These are phyloP conservation scores for Triangularia setosa DNA, from an alignment of 2,329 filamentous ascomycete genomes.

Conservation along the genomic window DNA sequence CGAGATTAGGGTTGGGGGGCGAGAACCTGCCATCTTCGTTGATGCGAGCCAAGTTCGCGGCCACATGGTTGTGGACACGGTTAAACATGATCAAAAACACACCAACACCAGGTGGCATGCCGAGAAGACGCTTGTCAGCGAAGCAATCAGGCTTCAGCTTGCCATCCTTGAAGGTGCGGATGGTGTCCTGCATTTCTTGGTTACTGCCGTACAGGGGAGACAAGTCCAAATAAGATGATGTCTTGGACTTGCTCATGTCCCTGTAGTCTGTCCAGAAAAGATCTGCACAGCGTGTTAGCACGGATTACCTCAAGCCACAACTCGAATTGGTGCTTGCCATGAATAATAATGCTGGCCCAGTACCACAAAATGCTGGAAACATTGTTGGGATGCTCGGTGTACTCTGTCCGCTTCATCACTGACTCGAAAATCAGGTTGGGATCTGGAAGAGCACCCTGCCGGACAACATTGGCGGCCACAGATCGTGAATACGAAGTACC, in stretches of 20 bases:
- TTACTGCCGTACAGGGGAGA: conserved; percentile 69
- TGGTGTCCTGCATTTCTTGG: conserved; percentile 60
- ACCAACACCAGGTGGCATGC: conserved; percentile 68
- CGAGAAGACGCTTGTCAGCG: conserved; percentile 65
- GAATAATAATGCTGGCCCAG: conserved; percentile 70
- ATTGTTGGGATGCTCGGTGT: conserved; percentile 63
- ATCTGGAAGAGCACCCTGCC: conserved; percentile 64
- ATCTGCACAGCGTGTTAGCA: conserved; percentile 37
- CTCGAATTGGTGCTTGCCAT: conserved; percentile 43
- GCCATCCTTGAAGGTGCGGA: conserved; percentile 68
- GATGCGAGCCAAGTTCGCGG: conserved; percentile 73
- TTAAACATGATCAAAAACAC: conserved; percentile 75
- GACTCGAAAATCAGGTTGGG: conserved; percentile 60
- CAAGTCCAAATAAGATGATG: conserved; percentile 69
- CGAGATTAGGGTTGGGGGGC: conserved; percentile 51
- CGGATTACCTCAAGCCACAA: background rate
- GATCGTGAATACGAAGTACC: conserved; percentile 64
- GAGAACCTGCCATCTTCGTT: conserved; percentile 80
- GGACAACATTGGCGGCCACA: conserved; percentile 54
- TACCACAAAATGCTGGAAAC: conserved; percentile 70
- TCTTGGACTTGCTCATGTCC: conserved; percentile 59
- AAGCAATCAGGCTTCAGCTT: conserved; percentile 70
- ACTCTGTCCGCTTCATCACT: conserved; percentile 52
- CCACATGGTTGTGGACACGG: conserved; percentile 83
- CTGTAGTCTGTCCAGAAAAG: conserved; percentile 66